Evolutionary conservation across 129 eudicot genomes (phyloP).

Genomic region (Flaveria sonorensis): DNA sequence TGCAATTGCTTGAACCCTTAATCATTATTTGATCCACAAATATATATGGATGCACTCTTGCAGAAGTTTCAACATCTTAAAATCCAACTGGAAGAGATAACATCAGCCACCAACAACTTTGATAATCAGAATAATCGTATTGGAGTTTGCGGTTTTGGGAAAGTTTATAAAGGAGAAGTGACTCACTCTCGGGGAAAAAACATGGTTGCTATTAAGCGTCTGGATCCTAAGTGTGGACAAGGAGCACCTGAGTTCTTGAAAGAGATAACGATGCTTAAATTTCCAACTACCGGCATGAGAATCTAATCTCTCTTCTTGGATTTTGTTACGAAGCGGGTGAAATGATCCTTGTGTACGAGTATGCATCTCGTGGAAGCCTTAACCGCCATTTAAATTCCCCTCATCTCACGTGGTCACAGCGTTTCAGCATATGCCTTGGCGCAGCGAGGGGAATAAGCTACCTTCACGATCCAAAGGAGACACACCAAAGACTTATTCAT

Average conservation of each 20-base stretch:
- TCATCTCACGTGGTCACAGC: slow-evolving; percentile 18
- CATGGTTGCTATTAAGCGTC: slow-evolving; percentile 8
- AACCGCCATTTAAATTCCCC: neutral
- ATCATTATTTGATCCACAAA: too few relatives aligned
- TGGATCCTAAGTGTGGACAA: neutral
- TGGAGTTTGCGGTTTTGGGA: slow-evolving; percentile 18
- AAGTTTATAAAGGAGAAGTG: slow-evolving; percentile 18
- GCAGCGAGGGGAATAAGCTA: too few relatives aligned
- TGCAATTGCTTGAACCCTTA: too few relatives aligned
- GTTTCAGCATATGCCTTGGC: neutral
- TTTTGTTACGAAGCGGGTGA: neutral
- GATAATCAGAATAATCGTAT: neutral
- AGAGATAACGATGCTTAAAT: slow-evolving; percentile 8
- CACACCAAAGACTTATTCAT: too few relatives aligned
- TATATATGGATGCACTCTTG: too few relatives aligned
- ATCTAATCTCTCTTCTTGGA: neutral
- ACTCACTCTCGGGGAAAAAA: neutral
- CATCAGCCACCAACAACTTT: slow-evolving; percentile 13
- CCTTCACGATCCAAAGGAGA: too few relatives aligned
- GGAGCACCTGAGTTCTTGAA: neutral
- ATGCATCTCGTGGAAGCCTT: neutral
- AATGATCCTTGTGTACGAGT: neutral
- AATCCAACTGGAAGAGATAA: slow-evolving; percentile 17
- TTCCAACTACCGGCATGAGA: neutral
- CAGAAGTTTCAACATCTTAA: slow-evolving; percentile 2